A percentile compares a stretch with the other conserved stretches of the same genome.
phyloP scores from a whole-genome alignment of 116 monocot species.

The Zostera marina region DNA sequence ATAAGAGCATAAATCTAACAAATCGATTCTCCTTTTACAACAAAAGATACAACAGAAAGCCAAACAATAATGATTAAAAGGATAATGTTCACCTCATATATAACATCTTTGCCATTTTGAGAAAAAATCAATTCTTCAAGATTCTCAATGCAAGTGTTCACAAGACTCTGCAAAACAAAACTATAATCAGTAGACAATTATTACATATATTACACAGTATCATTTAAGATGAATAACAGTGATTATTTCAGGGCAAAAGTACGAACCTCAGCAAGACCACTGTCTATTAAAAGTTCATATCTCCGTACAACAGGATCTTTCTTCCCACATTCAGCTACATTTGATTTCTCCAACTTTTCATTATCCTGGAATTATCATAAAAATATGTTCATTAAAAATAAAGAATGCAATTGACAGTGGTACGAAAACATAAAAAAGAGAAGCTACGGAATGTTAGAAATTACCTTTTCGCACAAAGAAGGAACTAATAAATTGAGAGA shows the following conservation, averaged over 20 bases:
- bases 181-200: not conserved
- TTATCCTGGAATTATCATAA: conserved; percentile 25
- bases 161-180: conserved; percentile 31
- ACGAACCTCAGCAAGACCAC: conserved; percentile 67
- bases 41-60: conserved; percentile 1
- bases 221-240: not conserved
- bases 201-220: not conserved
- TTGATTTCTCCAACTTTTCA: conserved; percentile 3
- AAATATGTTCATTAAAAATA: not conserved
- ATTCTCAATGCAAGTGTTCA: conserved; percentile 47
- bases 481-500: conserved; percentile 48
- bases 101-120: conserved; percentile 75
- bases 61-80: not conserved
- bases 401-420: not conserved
- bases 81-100: conserved; percentile 48
- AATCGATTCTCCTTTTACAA: not conserved
- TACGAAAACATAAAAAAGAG: not conserved
- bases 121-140: conserved; percentile 48
- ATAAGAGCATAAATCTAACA: too few relatives aligned
- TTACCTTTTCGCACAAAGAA: conserved; percentile 43
- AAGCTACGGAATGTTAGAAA: conserved; percentile 1
- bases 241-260: not conserved
- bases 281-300: conserved; percentile 63
- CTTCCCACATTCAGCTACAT: conserved; percentile 32
- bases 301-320: conserved; percentile 68